A percentile compares a stretch with the other conserved stretches of the same genome.
These are phyloP conservation scores for Epichloe coenophiala DNA, from an alignment of 2,329 filamentous ascomycete genomes.

Conservation along the genomic window DNA sequence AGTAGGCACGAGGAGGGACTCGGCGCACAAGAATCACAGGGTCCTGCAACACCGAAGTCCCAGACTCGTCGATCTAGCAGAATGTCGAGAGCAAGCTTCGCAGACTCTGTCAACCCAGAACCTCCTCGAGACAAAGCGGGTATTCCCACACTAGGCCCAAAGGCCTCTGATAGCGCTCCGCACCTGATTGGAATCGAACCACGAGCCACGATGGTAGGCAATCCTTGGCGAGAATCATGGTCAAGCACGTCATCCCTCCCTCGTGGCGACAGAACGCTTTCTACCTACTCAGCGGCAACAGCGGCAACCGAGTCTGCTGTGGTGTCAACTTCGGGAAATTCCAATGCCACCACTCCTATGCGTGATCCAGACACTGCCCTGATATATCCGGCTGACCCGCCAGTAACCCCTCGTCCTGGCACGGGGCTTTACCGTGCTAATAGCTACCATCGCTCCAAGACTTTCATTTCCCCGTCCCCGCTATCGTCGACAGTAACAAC, in stretches of 20 bases:
- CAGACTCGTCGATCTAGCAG: constrained; percentile 35
- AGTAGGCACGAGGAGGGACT: constrained; percentile 31
- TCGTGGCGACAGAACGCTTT: constrained; percentile 24
- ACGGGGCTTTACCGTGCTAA: constrained; percentile 17
- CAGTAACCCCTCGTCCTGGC: constrained; percentile 16
- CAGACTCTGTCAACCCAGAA: constrained; percentile 24
- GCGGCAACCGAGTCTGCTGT: constrained; percentile 8
- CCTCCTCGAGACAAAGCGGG: constrained; percentile 22
- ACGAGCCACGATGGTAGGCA: constrained; percentile 26
- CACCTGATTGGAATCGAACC: constrained; percentile 21
- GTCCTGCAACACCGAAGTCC: constrained; percentile 12
- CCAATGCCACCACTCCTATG: constrained; percentile 19
- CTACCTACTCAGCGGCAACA: constrained; percentile 22
- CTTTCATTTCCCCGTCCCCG: constrained; percentile 45
- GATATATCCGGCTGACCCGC: constrained; percentile 12
- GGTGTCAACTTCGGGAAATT: constrained; percentile 13
- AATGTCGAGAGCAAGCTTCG: constrained; percentile 32
- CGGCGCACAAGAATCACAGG: constrained; percentile 9
- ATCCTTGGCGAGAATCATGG: constrained; percentile 28
- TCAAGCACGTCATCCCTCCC: constrained; percentile 17
- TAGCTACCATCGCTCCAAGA: constrained; percentile 23
- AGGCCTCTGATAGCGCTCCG: constrained; percentile 18
- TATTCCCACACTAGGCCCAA: constrained; percentile 21
- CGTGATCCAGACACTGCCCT: constrained; percentile 15
- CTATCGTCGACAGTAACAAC: constrained; percentile 45